These are phyloP conservation scores for Gossypium australe DNA, from an alignment of 345 rosid species.

Conservation along the genomic window DNA sequence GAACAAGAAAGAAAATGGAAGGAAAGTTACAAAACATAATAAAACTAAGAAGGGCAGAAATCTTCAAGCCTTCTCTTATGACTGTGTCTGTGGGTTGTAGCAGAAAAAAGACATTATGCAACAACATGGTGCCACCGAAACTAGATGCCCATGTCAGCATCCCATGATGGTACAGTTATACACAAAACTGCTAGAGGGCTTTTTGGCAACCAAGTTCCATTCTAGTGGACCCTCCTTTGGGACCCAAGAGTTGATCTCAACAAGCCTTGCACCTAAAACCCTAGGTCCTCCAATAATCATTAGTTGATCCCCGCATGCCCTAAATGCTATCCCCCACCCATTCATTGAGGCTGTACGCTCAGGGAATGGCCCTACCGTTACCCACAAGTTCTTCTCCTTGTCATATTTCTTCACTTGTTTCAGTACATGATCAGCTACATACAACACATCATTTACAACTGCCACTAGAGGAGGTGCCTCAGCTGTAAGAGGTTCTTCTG, in stretches of 20 bases:
- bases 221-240: slow-evolving; percentile 48
- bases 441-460: slow-evolving; percentile 64
- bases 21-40: slow-evolving; percentile 4
- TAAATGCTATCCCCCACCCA: slow-evolving; percentile 85
- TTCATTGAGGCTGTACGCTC: slow-evolving; percentile 43
- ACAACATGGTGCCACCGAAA: slow-evolving; percentile 12
- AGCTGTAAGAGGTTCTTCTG: slow-evolving; percentile 20
- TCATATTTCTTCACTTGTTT: slow-evolving; percentile 53
- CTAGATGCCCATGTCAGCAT: slow-evolving; percentile 37
- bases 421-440: slow-evolving; percentile 58
- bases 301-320: slow-evolving; percentile 66
- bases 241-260: slow-evolving; percentile 71
- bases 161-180: slow-evolving; percentile 81
- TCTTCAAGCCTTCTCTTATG: slow-evolving; percentile 10
- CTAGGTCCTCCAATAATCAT: slow-evolving; percentile 61
- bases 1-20: not conserved
- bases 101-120: too few species aligned
- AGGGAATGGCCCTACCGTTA: slow-evolving; percentile 48
- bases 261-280: slow-evolving; percentile 32
- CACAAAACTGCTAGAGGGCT: slow-evolving; percentile 50
- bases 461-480: slow-evolving; percentile 83
- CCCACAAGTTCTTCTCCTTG: slow-evolving; percentile 45
- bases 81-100: not conserved
- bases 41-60: slow-evolving; percentile 7
- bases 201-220: slow-evolving; percentile 59